A percentile compares a stretch with the other conserved stretches of the same genome.
Evolutionary conservation across 1,284 basidiomycete species (phyloP).

Genomic region (Leccinum subrobustum): DNA sequence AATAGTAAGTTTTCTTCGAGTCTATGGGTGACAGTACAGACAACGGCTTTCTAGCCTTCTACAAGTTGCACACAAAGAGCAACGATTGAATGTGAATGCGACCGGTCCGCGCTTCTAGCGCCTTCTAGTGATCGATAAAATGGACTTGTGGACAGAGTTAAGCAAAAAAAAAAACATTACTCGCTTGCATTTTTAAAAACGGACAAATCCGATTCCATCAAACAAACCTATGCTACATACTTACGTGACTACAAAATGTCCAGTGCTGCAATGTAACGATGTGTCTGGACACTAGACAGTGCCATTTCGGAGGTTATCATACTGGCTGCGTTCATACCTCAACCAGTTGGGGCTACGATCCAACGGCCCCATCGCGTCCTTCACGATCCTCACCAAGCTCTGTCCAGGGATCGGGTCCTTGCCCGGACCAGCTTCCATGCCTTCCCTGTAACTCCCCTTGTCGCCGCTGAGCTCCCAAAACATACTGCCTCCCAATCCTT

Average conservation of each 20-base stretch:
- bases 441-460: conserved; percentile 62
- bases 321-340: conserved; percentile 66
- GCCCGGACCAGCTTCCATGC: conserved; percentile 67
- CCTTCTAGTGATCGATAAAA: neutral
- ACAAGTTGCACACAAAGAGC: neutral
- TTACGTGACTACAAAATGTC: conserved; percentile 2
- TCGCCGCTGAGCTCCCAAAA: conserved; percentile 86
- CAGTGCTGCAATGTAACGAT: neutral
- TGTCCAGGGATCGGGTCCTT: conserved; percentile 60
- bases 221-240: neutral
- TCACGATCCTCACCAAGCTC: conserved; percentile 68
- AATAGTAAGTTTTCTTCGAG: conserved; percentile 15
- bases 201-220: neutral
- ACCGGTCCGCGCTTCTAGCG: neutral
- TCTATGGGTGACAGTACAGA: conserved; percentile 26
- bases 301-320: conserved; percentile 74
- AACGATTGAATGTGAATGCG: neutral
- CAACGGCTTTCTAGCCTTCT: neutral
- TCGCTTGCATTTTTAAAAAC: neutral
- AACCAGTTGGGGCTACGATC: conserved; percentile 71
- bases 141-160: neutral
- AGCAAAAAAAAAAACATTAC: neutral
- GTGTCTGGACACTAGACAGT: conserved; percentile 21
- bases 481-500: conserved; percentile 79
- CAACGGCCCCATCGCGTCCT: conserved; percentile 72